Conservation (phyloP, 441 rosid species). For the Eutrema salsugineum region DNA sequence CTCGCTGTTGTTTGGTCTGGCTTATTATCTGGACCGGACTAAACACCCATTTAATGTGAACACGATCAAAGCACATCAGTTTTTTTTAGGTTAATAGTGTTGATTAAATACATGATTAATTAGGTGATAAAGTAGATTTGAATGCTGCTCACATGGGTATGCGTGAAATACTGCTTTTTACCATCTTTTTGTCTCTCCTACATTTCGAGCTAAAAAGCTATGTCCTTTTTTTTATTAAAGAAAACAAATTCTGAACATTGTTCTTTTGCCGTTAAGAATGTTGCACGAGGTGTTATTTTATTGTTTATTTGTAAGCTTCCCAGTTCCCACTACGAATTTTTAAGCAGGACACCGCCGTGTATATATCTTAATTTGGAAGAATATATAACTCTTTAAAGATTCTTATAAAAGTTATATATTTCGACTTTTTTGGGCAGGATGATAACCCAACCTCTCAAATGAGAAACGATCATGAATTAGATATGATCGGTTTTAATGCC, state of each 20-base stretch:
- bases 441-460: neutral
- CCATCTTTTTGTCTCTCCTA: constrained; percentile 35
- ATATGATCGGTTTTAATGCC: neutral
- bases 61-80: constrained; percentile 4
- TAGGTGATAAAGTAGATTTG: constrained; percentile 25
- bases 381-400: too few species aligned
- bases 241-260: constrained; percentile 16
- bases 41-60: constrained; percentile 17
- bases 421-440: too few species aligned
- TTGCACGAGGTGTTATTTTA: constrained; percentile 26
- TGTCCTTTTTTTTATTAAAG: constrained; percentile 27
- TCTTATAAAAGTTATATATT: too few species aligned
- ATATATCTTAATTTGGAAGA: neutral
- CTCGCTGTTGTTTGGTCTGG: neutral
- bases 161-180: constrained; percentile 32
- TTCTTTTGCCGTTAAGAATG: constrained; percentile 4
- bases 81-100: constrained; percentile 3
- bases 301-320: neutral
- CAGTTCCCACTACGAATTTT: neutral
- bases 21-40: neutral
- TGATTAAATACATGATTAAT: constrained; percentile 16
- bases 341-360: neutral
- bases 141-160: constrained; percentile 51
- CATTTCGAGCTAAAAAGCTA: constrained; percentile 13
- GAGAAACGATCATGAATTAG: too few species aligned